These are phyloP conservation scores for Nannochloropsis granulata DNA, from an alignment of 108 stramenopile genomes.

Conservation along the genomic window DNA sequence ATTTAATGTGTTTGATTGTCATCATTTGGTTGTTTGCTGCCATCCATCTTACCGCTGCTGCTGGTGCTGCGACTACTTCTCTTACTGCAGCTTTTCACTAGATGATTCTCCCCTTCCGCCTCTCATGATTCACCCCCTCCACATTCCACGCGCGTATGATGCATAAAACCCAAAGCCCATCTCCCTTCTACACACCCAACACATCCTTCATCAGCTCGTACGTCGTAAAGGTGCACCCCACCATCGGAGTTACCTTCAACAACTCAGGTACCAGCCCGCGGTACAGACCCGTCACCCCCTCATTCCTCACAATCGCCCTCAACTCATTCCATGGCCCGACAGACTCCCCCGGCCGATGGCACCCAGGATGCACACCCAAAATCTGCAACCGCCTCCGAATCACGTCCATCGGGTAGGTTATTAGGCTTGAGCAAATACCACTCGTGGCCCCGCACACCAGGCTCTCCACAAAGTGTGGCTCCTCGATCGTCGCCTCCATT, in stretches of 20 bases:
- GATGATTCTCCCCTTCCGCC: no score
- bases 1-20: neutral
- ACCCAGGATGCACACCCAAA: constrained; percentile 48
- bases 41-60: no score
- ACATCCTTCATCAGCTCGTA: constrained; percentile 45
- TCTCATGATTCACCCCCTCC: no score
- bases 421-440: constrained; percentile 52
- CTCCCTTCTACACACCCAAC: neutral
- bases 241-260: constrained; percentile 86
- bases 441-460: constrained; percentile 60
- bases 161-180: neutral
- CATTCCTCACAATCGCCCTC: constrained; percentile 38
- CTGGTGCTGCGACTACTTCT: no score
- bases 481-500: constrained; percentile 54
- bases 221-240: constrained; percentile 71
- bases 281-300: constrained; percentile 64
- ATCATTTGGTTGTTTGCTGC: neutral
- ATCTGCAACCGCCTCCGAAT: constrained; percentile 78
- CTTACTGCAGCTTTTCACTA: no score
- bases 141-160: no score
- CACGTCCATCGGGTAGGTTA: constrained; percentile 80
- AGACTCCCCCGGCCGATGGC: constrained; percentile 44
- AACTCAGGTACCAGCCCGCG: constrained; percentile 62
- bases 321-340: constrained; percentile 45
- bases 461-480: constrained; percentile 51